Evolutionary conservation across 2,329 filamentous ascomycete genomes (phyloP), one percentile per base, ranked within the genome.

Genomic region (Metarhizium rileyi): DNA sequence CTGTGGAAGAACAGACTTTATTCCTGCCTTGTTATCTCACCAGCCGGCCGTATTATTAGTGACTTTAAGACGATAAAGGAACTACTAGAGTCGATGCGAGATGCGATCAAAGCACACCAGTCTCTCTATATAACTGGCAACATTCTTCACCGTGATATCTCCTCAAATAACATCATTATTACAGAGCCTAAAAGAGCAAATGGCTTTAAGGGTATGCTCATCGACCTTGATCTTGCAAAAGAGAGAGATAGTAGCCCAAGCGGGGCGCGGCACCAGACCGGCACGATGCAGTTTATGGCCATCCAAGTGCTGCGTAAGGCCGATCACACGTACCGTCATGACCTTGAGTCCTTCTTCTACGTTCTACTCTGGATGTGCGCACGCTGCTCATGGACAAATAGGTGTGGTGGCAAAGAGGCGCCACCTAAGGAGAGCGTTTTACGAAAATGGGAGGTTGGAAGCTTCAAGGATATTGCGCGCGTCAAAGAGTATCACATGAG

Each of bases 151-250:
- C 38, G 38, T 4, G 38, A 41, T 8, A 41, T 41, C 8, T 41
- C 38, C 0, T 58, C 61, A 2, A 59, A 61, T n/a, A 70, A 68
- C 46, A 64, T 71, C n/a, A 67, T 70, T 27, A 65, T 71, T 14
- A 57, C 59, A 3, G 43, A 57, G 4, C 27, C 33, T 0, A 14
- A 51, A 23, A n/a, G n/a, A n/a, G n/a, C n/a, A 23, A 54, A 51
- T 42, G 58, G 56, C 27, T 50, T 54, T 10, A 58, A 52, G 6
- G 67, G 66, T 7, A 26, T 56, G 1, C 53, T 61, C 1, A 56
- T 60, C 2, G 56, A 58, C 8, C 48, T 60, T 5, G 54, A 56
- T 18, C 20, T 48, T 0, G 51, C 51, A 3, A 50, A 48, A 22
- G 52, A 52, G 38, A 22, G 62, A 12, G 55, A 54, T 43, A 46